Evolutionary conservation across 176 grass and related monocot species (phyloP).

Genomic region (Themeda triandra): DNA sequence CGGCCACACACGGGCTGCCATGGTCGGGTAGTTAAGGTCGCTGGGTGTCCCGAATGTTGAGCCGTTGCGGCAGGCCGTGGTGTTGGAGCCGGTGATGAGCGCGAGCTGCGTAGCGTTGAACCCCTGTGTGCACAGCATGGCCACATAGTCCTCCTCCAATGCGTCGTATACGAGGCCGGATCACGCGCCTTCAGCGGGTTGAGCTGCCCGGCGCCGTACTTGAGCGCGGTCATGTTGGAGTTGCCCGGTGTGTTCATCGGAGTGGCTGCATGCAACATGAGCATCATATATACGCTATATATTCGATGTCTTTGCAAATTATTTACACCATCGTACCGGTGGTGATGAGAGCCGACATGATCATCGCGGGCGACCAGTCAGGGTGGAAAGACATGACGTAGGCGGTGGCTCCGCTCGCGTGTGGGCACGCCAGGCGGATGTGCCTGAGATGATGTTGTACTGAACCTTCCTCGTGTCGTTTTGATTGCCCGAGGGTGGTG

Average conservation of each 20-base stretch:
- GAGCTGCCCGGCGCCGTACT: constrained; percentile 43
- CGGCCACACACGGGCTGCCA: no score
- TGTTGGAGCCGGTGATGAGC: constrained; percentile 8
- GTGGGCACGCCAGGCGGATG: not conserved
- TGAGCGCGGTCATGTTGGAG: constrained; percentile 15
- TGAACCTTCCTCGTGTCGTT: not conserved
- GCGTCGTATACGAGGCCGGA: constrained; percentile 51
- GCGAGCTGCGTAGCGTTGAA: constrained; percentile 29
- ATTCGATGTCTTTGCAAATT: not conserved
- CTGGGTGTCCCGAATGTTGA: not conserved
- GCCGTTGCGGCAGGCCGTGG: not conserved
- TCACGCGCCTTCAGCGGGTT: constrained; percentile 17
- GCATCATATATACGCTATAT: no score
- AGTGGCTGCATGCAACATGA: constrained; percentile 18
- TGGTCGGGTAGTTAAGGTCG: constrained; percentile 42
- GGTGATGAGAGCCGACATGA: constrained; percentile 56
- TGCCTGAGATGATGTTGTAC: constrained; percentile 33
- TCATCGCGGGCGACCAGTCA: constrained; percentile 44
- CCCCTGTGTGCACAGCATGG: constrained; percentile 39
- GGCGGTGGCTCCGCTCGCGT: not conserved
- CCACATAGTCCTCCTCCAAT: constrained; percentile 1
- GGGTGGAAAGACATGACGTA: constrained; percentile 52
- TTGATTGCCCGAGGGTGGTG: not conserved
- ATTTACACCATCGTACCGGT: constrained; percentile 11
- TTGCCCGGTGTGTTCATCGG: constrained; percentile 30